Evolutionary conservation across 2,329 filamentous ascomycete species (phyloP).

Genomic region (Elsinoe australis): DNA sequence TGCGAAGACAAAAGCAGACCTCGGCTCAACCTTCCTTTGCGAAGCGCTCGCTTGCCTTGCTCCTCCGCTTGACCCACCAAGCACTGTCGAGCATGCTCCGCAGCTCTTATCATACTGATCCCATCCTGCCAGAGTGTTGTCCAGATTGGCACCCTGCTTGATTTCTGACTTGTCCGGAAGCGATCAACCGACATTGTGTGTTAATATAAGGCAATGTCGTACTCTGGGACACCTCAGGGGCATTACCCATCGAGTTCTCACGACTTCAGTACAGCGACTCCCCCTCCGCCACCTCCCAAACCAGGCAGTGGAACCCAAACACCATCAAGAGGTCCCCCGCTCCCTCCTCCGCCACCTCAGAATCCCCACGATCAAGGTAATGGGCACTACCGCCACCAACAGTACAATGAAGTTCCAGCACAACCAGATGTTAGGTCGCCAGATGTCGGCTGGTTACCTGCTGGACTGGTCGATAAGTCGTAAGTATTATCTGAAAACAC

Average conservation of each 20-base stretch:
- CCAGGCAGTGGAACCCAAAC: conserved; percentile 38
- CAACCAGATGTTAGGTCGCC: conserved; percentile 27
- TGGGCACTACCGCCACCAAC: conserved; percentile 21
- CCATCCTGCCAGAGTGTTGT: too few species aligned
- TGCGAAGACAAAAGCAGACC: not conserved
- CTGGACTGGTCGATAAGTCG: conserved; percentile 72
- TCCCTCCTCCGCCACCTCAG: conserved; percentile 38
- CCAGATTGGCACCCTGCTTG: too few species aligned
- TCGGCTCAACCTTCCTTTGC: not conserved
- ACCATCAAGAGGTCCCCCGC: conserved; percentile 37
- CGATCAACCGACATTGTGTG: too few species aligned
- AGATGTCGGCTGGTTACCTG: conserved; percentile 69
- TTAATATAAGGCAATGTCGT: too few species aligned
- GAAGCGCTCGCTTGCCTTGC: too few species aligned
- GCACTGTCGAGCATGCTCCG: too few species aligned
- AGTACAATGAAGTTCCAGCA: not conserved
- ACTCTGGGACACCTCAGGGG: not conserved
- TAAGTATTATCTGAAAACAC: conserved; percentile 41
- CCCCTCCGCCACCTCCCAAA: conserved; percentile 43
- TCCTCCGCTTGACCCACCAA: too few species aligned
- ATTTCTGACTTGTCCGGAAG: too few species aligned
- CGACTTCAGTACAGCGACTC: conserved; percentile 39
- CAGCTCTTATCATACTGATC: too few species aligned
- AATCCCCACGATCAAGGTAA: conserved; percentile 25
- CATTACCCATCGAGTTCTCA: conserved; percentile 24